A percentile compares a stretch with the other conserved stretches of the same genome.
Conservation (phyloP, 2,329 filamentous ascomycete species). For the Fragosphaeria purpurea region DNA sequence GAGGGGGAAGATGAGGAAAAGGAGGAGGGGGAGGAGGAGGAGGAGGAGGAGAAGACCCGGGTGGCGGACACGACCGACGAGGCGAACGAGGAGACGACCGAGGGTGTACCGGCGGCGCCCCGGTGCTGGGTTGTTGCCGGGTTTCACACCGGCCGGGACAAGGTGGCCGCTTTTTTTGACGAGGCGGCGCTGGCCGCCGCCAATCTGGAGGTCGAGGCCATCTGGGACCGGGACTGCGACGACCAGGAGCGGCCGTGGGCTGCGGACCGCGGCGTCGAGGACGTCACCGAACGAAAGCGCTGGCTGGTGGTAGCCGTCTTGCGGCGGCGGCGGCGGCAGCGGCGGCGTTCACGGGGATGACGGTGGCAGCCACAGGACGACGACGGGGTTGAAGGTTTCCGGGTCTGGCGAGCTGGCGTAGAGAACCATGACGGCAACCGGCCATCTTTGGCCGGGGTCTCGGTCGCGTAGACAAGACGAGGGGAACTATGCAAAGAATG, state of each 20-base stretch:
- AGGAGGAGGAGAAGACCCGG: not conserved
- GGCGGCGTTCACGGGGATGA: too few relatives aligned
- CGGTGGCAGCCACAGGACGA: too few relatives aligned
- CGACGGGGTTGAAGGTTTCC: too few relatives aligned
- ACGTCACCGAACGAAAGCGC: constrained; percentile 52
- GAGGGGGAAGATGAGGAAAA: not conserved
- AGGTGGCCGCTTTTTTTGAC: constrained; percentile 57
- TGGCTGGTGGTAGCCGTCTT: constrained; percentile 57
- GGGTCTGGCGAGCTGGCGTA: too few relatives aligned
- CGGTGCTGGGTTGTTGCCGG: constrained; percentile 57
- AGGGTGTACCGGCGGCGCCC: constrained; percentile 25
- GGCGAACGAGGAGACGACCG: not conserved
- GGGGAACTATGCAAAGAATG: too few relatives aligned
- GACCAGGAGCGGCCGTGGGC: constrained; percentile 53
- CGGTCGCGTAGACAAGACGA: too few relatives aligned
- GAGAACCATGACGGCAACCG: too few relatives aligned
- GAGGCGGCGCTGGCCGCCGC: constrained; percentile 31
- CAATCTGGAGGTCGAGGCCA: constrained; percentile 50
- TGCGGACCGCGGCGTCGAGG: constrained; percentile 49
- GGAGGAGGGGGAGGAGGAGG: not conserved
- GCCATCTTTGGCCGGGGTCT: too few relatives aligned
- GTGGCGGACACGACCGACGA: too few relatives aligned
- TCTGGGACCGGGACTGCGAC: constrained; percentile 61
- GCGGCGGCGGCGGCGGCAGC: constrained; percentile 6
- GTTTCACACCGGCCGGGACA: constrained; percentile 60